Conservation (phyloP, 441 rosid species). For the Isatis lusitanica region DNA sequence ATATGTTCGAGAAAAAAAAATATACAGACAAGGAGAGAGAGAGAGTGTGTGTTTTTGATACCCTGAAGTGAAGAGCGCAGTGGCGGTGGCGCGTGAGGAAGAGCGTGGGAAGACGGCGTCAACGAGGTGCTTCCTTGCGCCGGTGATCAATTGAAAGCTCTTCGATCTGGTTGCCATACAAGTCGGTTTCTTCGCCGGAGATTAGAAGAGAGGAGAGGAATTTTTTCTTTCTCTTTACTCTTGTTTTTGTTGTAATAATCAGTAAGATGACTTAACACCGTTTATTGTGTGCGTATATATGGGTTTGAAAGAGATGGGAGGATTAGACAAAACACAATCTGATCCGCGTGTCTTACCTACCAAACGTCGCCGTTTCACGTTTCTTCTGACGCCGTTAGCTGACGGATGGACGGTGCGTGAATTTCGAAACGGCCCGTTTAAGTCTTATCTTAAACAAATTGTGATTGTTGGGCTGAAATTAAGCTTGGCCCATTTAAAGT, state of each 20-base stretch:
- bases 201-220: neutral
- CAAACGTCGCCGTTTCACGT: slow-evolving; percentile 27
- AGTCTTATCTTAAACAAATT: neutral
- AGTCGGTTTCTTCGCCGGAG: slow-evolving; percentile 16
- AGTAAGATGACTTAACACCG: neutral
- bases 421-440: slow-evolving; percentile 10
- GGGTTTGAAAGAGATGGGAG: slow-evolving; percentile 19
- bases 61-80: slow-evolving; percentile 26
- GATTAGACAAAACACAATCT: slow-evolving; percentile 27
- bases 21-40: neutral
- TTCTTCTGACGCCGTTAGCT: slow-evolving; percentile 29
- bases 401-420: slow-evolving; percentile 4
- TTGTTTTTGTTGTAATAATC: neutral
- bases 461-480: neutral
- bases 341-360: slow-evolving; percentile 30
- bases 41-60: neutral
- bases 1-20: neutral
- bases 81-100: slow-evolving; percentile 30
- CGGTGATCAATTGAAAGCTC: slow-evolving; percentile 52
- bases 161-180: slow-evolving; percentile 61
- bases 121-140: slow-evolving; percentile 53
- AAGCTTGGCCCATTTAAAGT: slow-evolving; percentile 1
- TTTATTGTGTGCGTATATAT: slow-evolving; percentile 20
- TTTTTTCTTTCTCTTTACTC: neutral
- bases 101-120: slow-evolving; percentile 34